A percentile compares a stretch with the other conserved stretches of the same genome.
phyloP scores from a whole-genome alignment of 768 basidiomycete genomes.

The Hemileccinum impolitum region DNA sequence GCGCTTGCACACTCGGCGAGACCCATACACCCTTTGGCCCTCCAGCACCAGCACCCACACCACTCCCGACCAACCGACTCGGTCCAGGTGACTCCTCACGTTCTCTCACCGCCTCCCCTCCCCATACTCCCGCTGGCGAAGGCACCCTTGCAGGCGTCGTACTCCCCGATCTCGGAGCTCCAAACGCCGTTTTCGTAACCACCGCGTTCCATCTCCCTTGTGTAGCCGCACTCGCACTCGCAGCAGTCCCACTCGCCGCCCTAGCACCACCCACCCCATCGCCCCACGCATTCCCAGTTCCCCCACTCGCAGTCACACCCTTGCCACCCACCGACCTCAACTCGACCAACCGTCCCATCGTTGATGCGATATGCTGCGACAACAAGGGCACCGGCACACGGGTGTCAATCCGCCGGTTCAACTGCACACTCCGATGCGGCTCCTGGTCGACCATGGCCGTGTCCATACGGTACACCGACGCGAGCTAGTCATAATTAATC shows the following conservation, averaged over 20 bases:
- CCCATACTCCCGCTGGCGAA: slow-evolving; percentile 14
- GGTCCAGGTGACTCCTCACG: slow-evolving; percentile 9
- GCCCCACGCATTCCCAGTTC: not conserved
- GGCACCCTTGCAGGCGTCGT: slow-evolving; percentile 15
- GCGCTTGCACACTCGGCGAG: slow-evolving; percentile 17
- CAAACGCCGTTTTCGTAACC: slow-evolving; percentile 8
- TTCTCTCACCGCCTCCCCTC: not conserved
- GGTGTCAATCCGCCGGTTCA: slow-evolving; percentile 28
- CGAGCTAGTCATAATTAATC: slow-evolving; percentile 39
- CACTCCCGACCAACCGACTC: slow-evolving; percentile 2
- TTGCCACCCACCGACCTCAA: slow-evolving; percentile 35
- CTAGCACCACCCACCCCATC: no score
- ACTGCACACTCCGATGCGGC: slow-evolving; percentile 81
- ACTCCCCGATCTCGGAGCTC: slow-evolving; percentile 4
- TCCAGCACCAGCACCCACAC: not conserved
- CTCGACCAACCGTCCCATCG: slow-evolving; percentile 58
- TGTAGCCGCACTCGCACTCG: not conserved
- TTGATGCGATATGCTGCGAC: slow-evolving; percentile 42
- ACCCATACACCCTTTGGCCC: slow-evolving; percentile 14
- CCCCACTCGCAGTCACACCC: not conserved
- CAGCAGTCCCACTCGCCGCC: not conserved
- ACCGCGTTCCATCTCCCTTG: slow-evolving; percentile 19
- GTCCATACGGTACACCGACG: slow-evolving; percentile 69
- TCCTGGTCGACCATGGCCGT: slow-evolving; percentile 56
- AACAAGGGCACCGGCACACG: slow-evolving; percentile 72